Evolutionary conservation across 768 basidiomycete species (phyloP), one percentile per base, ranked within the genome.

Genomic region (Cystofilobasidium capitatum): DNA sequence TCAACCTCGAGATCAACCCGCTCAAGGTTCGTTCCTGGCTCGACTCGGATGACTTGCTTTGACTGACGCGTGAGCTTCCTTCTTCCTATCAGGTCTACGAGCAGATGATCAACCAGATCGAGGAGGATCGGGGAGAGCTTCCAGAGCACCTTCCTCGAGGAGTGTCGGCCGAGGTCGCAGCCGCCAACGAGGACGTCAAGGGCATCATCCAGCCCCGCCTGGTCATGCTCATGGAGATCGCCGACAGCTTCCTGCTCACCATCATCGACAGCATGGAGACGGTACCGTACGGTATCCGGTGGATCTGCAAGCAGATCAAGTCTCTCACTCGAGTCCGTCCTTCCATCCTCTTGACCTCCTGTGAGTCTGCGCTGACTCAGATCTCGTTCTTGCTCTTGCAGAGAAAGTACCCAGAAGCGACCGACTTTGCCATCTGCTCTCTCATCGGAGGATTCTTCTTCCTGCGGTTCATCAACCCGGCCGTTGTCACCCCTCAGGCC

Each of bases 391-490:
- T 58, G 20, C 47, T 10, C 1, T 35, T 57, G 17, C 76, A 98
- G 96, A 84, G 96, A 63, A 98, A 98, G 81, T 99, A 98, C 78
- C 96, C 96, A 1, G 96, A 99, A 65, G 96, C 94, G 36, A 94
- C 90, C 35, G 96, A 98, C 80, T 93, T 92, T 72, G 92, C 94
- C 58, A 94, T 99, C 65, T 98, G 94, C 76, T 97, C 93, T 9
- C 84, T 99, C 62, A 99, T 99, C 70, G 96, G 96, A 58, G 96
- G 96, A 13, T 99, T 99, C 81, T 99, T 99, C 84, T 99, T 99
- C 83, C 85, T 99, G 70, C 89, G 96, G 24, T 99, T 99, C 80
- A 98, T 99, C 80, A 99, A 99, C 74, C 96, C 96, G 2, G 96
- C 96, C 2, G 91, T 99, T 65, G 96, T 99, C 70, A 99, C 96